phyloP scores from a whole-genome alignment of 257 asterid species.

The Nicotiana obtusifolia region DNA sequence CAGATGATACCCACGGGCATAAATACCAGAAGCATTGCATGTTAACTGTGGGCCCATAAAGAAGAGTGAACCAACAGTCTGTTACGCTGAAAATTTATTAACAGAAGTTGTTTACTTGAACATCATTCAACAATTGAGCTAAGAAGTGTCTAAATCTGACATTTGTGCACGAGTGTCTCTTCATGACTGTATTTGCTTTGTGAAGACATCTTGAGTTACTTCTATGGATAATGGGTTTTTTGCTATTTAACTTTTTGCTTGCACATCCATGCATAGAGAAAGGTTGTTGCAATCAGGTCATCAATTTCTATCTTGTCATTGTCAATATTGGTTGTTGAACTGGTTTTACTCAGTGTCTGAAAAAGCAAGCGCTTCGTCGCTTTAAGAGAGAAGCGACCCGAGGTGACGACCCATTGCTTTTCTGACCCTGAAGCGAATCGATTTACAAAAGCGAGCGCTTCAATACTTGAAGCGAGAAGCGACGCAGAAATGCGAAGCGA shows the following conservation, averaged over 20 bases:
- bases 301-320: neutral
- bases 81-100: neutral
- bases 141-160: neutral
- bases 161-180: neutral
- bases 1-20: neutral
- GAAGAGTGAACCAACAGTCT: neutral
- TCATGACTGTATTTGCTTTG: neutral
- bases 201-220: neutral
- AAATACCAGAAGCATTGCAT: neutral
- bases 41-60: neutral
- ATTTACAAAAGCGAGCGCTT: too few relatives aligned
- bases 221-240: neutral
- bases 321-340: neutral
- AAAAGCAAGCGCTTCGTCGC: too few relatives aligned
- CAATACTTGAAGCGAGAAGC: too few relatives aligned
- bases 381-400: too few relatives aligned
- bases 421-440: too few relatives aligned
- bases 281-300: neutral
- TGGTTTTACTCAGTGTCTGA: neutral
- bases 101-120: neutral
- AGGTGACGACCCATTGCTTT: too few relatives aligned
- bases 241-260: neutral
- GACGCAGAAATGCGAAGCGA: too few relatives aligned
- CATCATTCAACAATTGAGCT: neutral
- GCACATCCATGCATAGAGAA: neutral